Conservation (phyloP, 2,329 filamentous ascomycete genomes). For the Amesomyces nigricolor region DNA sequence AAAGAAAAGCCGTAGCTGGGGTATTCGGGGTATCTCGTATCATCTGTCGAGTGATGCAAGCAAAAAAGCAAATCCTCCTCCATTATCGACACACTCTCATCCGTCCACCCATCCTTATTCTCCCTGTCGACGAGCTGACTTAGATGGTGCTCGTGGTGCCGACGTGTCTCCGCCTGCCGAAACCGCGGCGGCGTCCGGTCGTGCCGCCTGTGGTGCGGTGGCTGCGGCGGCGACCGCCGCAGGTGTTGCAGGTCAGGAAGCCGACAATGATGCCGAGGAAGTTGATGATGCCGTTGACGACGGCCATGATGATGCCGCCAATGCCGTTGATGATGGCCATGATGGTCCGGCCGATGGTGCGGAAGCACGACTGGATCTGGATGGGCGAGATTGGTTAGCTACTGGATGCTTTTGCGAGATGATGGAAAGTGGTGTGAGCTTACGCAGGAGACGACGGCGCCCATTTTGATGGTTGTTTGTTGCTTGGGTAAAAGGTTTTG, state of each 20-base stretch:
- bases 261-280: conserved; percentile 62
- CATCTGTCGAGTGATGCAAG: background rate
- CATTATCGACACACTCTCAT: background rate
- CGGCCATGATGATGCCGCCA: conserved; percentile 57
- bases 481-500: background rate
- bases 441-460: conserved; percentile 80
- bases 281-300: conserved; percentile 61
- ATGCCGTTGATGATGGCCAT: conserved; percentile 66
- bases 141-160: conserved; percentile 23
- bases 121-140: background rate
- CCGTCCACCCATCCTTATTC: background rate
- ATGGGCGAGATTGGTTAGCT: conserved; percentile 20
- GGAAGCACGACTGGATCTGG: conserved; percentile 55
- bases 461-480: conserved; percentile 47
- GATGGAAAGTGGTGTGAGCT: conserved; percentile 32
- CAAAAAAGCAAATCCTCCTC: background rate
- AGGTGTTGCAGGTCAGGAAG: conserved; percentile 55
- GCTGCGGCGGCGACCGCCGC: conserved; percentile 29
- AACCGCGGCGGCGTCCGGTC: conserved; percentile 14
- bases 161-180: conserved; percentile 19
- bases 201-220: conserved; percentile 14
- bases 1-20: background rate
- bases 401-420: conserved; percentile 5
- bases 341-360: conserved; percentile 59
- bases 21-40: conserved; percentile 16